Percentiles rank a stretch among this genome's conserved stretches.
Conservation (phyloP, 345 rosid species). For the Raphanus raphanistrum region DNA sequence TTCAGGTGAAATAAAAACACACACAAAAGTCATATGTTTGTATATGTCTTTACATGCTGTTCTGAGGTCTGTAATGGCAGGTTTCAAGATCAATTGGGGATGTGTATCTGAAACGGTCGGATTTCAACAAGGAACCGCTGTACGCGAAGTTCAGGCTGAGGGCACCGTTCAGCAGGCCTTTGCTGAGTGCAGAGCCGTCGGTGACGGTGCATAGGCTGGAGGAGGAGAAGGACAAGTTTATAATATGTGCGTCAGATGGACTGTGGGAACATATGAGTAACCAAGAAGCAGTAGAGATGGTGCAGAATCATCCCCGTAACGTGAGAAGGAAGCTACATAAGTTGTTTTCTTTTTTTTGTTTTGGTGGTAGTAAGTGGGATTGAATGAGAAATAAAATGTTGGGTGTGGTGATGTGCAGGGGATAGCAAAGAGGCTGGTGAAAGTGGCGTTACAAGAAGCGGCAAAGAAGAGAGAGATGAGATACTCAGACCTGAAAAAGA, state of each 20-base stretch:
- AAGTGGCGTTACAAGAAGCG: constrained; percentile 81
- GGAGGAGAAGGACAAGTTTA: constrained; percentile 61
- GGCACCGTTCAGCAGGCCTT: constrained; percentile 62
- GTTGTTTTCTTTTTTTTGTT: background rate
- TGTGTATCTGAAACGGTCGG: constrained; percentile 74
- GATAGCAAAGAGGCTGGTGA: constrained; percentile 72
- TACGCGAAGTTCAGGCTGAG: constrained; percentile 65
- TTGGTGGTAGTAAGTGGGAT: background rate
- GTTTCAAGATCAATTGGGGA: constrained; percentile 85
- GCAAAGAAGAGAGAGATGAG: constrained; percentile 97
- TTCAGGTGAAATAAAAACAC: constrained; percentile 56
- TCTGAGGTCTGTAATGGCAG: constrained; percentile 33
- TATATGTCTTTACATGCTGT: background rate
- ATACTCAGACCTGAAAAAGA: constrained; percentile 91
- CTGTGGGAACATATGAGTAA: constrained; percentile 85
- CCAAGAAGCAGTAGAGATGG: constrained; percentile 80
- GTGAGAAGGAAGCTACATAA: constrained; percentile 30
- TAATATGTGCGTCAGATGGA: constrained; percentile 86
- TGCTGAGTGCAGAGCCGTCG: constrained; percentile 75
- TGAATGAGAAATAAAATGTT: background rate
- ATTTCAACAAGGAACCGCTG: constrained; percentile 84
- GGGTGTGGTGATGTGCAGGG: constrained; percentile 53
- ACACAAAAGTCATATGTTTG: background rate
- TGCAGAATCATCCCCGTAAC: constrained; percentile 58
- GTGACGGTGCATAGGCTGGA: constrained; percentile 64